Evolutionary conservation across 768 basidiomycete genomes (phyloP).

Genomic region (Vararia minispora): DNA sequence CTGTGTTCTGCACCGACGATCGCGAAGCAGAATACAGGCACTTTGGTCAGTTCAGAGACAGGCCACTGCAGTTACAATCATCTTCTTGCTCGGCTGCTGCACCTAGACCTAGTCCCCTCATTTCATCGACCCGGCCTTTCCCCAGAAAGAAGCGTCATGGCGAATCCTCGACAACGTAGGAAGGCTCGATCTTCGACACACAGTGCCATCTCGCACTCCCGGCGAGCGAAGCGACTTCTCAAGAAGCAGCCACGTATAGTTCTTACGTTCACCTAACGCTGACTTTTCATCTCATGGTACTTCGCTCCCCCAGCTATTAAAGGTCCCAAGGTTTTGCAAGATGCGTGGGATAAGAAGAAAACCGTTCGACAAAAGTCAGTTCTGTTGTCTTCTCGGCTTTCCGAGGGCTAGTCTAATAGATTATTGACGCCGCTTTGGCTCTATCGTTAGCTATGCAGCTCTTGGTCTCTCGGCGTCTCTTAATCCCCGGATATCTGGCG

Average conservation of each 20-base stretch:
- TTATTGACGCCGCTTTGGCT: conserved; percentile 4
- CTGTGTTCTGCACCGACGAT: no score
- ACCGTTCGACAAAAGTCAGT: conserved; percentile 90
- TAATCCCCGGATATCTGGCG: conserved; percentile 59
- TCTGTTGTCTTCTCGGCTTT: conserved; percentile 5
- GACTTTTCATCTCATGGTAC: no score
- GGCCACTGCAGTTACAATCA: conserved; percentile 6
- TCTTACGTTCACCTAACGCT: conserved; percentile 9
- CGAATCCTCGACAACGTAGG: conserved; percentile 86
- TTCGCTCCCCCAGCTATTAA: conserved; percentile 46
- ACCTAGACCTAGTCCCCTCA: neutral
- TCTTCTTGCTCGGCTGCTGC: conserved; percentile 3
- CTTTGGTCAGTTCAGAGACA: no score
- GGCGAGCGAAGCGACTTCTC: conserved; percentile 59
- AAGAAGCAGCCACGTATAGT: conserved; percentile 65
- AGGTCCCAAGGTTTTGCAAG: conserved; percentile 71
- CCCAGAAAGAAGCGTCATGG: no score
- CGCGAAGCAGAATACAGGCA: no score
- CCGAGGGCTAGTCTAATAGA: conserved; percentile 8
- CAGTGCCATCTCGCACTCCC: conserved; percentile 62
- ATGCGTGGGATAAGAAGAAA: conserved; percentile 79
- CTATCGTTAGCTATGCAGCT: conserved; percentile 49
- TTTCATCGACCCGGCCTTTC: no score
- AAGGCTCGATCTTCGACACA: conserved; percentile 75
- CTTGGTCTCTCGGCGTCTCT: conserved; percentile 64